A percentile compares a stretch with the other conserved stretches of the same genome.
phyloP scores from a whole-genome alignment of 1,284 basidiomycete species.

The Nidula niveotomentosa region DNA sequence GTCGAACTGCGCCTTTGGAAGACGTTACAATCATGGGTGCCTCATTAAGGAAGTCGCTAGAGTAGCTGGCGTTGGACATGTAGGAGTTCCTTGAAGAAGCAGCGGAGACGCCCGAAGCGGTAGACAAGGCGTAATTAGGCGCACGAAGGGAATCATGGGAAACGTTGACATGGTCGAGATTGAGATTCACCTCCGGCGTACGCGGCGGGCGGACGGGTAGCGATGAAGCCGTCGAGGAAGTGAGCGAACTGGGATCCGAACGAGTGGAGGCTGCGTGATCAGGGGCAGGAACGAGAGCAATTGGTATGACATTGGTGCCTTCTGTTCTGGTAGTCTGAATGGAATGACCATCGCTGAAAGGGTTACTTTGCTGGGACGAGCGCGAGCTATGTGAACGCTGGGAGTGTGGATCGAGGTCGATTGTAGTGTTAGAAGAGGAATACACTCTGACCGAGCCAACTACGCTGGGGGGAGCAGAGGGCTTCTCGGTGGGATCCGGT shows the following conservation, averaged over 20 bases:
- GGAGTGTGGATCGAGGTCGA: conserved; percentile 58
- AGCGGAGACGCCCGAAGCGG: conserved; percentile 51
- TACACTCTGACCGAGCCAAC: conserved; percentile 47
- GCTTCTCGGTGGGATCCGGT: conserved; percentile 75
- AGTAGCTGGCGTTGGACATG: conserved; percentile 70
- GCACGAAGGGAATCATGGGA: conserved; percentile 50
- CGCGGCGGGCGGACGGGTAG: conserved; percentile 62
- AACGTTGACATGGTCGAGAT: conserved; percentile 62
- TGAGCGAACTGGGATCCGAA: conserved; percentile 24
- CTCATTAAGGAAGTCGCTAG: conserved; percentile 77
- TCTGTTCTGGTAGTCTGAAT: conserved; percentile 78
- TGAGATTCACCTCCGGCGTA: conserved; percentile 57
- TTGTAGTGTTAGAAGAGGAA: conserved; percentile 45
- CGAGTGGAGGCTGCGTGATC: conserved; percentile 30
- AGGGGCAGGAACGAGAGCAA: conserved; percentile 67
- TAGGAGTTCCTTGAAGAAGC: conserved; percentile 64
- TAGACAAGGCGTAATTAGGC: conserved; percentile 46
- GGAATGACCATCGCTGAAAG: conserved; percentile 74
- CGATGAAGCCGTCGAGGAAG: conserved; percentile 31
- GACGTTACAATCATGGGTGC: conserved; percentile 79
- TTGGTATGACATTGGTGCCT: conserved; percentile 81
- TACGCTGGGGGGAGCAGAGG: conserved; percentile 29
- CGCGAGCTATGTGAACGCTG: conserved; percentile 22
- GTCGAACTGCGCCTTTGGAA: conserved; percentile 60
- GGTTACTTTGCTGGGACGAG: conserved; percentile 49